A percentile compares a stretch with the other conserved stretches of the same genome.
Conservation (phyloP, 148 eudicot genomes). For the Rhododendron williamsianum region DNA sequence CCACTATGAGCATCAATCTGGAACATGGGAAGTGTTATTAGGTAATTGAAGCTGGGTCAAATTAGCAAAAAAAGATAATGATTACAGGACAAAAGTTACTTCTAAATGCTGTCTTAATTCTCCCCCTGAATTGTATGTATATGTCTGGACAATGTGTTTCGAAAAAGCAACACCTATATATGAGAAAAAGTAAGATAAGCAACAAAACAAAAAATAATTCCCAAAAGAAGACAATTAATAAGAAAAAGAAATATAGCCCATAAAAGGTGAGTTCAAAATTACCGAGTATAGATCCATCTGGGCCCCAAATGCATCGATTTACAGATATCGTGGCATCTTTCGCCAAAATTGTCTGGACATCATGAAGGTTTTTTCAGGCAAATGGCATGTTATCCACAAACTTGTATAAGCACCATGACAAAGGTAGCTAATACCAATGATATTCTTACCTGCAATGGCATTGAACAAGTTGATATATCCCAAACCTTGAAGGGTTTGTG, state of each 20-base stretch:
- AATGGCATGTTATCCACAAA: not conserved
- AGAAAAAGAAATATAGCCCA: not conserved
- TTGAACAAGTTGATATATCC: constrained; percentile 51
- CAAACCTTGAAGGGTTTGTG: constrained; percentile 62
- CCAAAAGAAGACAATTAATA: not conserved
- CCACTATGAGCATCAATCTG: constrained; percentile 59
- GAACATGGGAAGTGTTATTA: constrained; percentile 14
- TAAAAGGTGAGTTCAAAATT: not conserved
- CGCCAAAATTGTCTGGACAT: constrained; percentile 37
- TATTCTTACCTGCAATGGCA: constrained; percentile 49
- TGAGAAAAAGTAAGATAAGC: not conserved
- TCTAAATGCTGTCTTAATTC: constrained; percentile 50
- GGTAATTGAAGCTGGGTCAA: not conserved
- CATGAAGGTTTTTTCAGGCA: not conserved
- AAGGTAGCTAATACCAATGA: not conserved
- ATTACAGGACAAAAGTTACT: constrained; percentile 23
- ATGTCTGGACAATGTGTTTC: constrained; percentile 59
- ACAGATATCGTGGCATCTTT: constrained; percentile 49
- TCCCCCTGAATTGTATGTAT: constrained; percentile 46
- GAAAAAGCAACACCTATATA: constrained; percentile 53
- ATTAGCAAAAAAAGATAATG: not conserved
- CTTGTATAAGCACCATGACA: not conserved
- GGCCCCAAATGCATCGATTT: constrained; percentile 57
- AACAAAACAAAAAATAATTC: not conserved
- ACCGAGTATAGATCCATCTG: constrained; percentile 64